A percentile compares a stretch with the other conserved stretches of the same genome.
These are phyloP conservation scores for Rhizophagus sp. DNA, from an alignment of 192 early-diverging fungal species.

Conservation along the genomic window DNA sequence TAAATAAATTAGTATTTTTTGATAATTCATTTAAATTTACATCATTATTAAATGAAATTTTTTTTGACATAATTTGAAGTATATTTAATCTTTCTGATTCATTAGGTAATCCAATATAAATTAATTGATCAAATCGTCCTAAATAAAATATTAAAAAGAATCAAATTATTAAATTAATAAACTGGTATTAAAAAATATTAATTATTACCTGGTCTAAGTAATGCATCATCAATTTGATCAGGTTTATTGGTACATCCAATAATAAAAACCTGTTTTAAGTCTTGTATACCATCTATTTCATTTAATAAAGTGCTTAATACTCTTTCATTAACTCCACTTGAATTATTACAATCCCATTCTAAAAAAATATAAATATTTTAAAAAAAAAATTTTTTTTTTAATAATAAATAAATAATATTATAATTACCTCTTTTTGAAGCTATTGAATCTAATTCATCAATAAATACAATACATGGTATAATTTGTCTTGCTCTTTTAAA, in stretches of 20 bases:
- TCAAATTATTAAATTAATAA: constrained; percentile 2
- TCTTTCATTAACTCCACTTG: constrained; percentile 84
- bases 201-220: constrained; percentile 65
- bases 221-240: constrained; percentile 83
- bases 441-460: constrained; percentile 95
- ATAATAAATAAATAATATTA: background rate
- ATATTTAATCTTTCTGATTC: constrained; percentile 68
- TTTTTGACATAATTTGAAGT: constrained; percentile 59
- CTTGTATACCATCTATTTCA: constrained; percentile 98
- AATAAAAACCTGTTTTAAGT: constrained; percentile 78
- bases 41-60: constrained; percentile 57
- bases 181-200: background rate
- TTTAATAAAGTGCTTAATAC: constrained; percentile 93
- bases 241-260: constrained; percentile 93
- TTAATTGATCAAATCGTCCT: constrained; percentile 86
- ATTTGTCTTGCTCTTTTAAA: constrained; percentile 82
- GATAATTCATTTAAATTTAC: constrained; percentile 57
- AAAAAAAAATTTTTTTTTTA: background rate
- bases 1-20: constrained; percentile 60
- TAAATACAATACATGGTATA: constrained; percentile 91
- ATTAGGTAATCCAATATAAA: constrained; percentile 68
- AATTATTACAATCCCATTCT: constrained; percentile 54
- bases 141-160: constrained; percentile 14
- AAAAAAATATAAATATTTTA: background rate
- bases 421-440: constrained; percentile 72